Evolutionary conservation across 257 asterid species (phyloP), one percentile per base, ranked within the genome.

Genomic region (Ilex asprella): DNA sequence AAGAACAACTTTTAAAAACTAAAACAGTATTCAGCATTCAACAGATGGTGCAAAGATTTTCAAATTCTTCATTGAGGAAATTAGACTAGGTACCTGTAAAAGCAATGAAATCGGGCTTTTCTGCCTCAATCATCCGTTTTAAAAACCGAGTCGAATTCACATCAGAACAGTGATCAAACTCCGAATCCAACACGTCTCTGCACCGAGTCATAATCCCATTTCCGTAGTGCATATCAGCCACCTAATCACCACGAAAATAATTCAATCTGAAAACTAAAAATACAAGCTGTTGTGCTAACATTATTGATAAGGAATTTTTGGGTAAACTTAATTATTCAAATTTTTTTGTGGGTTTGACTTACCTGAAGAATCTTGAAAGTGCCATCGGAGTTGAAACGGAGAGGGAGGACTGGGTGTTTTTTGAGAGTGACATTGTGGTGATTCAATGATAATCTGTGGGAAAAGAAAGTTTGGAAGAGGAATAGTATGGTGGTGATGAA

Each of bases 351-450:
- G 13, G 50, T 44, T 6, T 15, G 14, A 49, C 5, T 12, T n/a
- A 88, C 98, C 94, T 92, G 98, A 15, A 92, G 97, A 78, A 89
- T 92, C 75, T 88, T 92, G 85, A 92, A 92, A 60, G 95, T 85
- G 8, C 98, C 97, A 27, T 88, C 93, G n/a, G 83, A 69, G 50
- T 78, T 72, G 76, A 92, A 92, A 15, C 89, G 95, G 39, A 92
- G 80, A 63, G 98, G 96, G 5, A 73, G 72, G 0, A 78, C 67
- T 1, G 95, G 39, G 1, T 46, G 75, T 69, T 77, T 77, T 86
- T 88, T 88, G 79, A 80, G 30, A 56, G 74, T 71, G 31, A 75
- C 77, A 60, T 70, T 71, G 52, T 72, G 84, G 79, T 78, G 71
- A 67, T 78, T 27, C 21, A 83, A 29, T 21, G 74, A 47, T 76